phyloP scores from a whole-genome alignment of 305 asterid species.

The Lippia alba region DNA sequence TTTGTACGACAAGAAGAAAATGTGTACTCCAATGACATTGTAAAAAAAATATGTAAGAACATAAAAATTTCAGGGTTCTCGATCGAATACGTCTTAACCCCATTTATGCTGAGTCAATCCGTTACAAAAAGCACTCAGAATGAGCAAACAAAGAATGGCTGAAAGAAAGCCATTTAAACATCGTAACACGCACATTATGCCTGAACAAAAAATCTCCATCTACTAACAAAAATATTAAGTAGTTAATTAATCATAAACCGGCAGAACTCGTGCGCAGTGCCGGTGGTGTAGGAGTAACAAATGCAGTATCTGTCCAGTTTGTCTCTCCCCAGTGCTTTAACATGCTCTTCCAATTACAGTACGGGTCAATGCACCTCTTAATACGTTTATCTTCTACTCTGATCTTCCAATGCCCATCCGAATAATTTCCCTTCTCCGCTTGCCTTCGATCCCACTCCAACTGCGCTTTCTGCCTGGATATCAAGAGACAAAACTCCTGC shows the following conservation, averaged over 20 bases:
- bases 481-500: conserved; percentile 56
- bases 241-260: conserved; percentile 29
- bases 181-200: background rate
- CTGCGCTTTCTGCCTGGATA: conserved; percentile 73
- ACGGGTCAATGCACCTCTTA: conserved; percentile 60
- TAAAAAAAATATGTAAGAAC: background rate
- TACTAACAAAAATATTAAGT: background rate
- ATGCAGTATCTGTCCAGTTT: conserved; percentile 48
- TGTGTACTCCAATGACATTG: background rate
- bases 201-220: conserved; percentile 1
- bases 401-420: conserved; percentile 71
- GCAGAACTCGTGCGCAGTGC: conserved; percentile 27
- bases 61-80: background rate
- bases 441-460: conserved; percentile 75
- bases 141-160: background rate
- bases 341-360: conserved; percentile 65
- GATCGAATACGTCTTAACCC: background rate
- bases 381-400: conserved; percentile 47
- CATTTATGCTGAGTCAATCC: background rate
- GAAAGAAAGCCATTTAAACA: background rate
- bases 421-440: conserved; percentile 53
- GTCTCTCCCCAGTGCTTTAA: conserved; percentile 74
- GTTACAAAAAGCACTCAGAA: background rate
- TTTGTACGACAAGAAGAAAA: background rate
- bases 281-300: conserved; percentile 49